Evolutionary conservation across 805 yeast genomes (phyloP).

Genomic region (Nadsonia fulvescens): DNA sequence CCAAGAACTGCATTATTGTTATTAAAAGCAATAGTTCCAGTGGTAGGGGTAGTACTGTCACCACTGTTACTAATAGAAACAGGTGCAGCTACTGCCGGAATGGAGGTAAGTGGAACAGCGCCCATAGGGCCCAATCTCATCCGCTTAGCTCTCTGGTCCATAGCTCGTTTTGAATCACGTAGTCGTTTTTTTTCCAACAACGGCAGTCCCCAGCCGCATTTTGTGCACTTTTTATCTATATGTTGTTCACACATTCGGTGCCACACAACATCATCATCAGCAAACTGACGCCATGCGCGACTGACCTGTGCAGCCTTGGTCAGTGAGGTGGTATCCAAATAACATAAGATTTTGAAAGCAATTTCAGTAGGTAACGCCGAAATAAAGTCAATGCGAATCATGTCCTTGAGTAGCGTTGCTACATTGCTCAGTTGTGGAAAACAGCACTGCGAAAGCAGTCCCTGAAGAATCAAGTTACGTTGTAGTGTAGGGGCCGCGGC

Average conservation of each 20-base stretch:
- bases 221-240: slow-evolving; percentile 91
- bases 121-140: too few relatives aligned
- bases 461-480: slow-evolving; percentile 62
- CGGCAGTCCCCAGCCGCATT: slow-evolving; percentile 98
- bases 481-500: slow-evolving; percentile 54
- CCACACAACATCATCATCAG: slow-evolving; percentile 96
- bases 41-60: too few relatives aligned
- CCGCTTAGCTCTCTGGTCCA: slow-evolving; percentile 15
- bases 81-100: too few relatives aligned
- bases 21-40: too few relatives aligned
- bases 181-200: slow-evolving; percentile 59
- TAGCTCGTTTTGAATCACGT: slow-evolving; percentile 16
- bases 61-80: too few relatives aligned
- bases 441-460: slow-evolving; percentile 77
- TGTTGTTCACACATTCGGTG: slow-evolving; percentile 97
- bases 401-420: slow-evolving; percentile 55
- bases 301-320: slow-evolving; percentile 91
- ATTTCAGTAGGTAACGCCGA: slow-evolving; percentile 73
- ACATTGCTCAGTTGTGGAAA: slow-evolving; percentile 86
- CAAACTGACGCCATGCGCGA: slow-evolving; percentile 67
- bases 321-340: slow-evolving; percentile 80
- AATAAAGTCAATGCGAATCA: slow-evolving; percentile 80
- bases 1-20: not conserved
- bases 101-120: too few relatives aligned
- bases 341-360: slow-evolving; percentile 68